Conservation (phyloP, 805 yeast species). For the Monosporozyma servazzii region DNA sequence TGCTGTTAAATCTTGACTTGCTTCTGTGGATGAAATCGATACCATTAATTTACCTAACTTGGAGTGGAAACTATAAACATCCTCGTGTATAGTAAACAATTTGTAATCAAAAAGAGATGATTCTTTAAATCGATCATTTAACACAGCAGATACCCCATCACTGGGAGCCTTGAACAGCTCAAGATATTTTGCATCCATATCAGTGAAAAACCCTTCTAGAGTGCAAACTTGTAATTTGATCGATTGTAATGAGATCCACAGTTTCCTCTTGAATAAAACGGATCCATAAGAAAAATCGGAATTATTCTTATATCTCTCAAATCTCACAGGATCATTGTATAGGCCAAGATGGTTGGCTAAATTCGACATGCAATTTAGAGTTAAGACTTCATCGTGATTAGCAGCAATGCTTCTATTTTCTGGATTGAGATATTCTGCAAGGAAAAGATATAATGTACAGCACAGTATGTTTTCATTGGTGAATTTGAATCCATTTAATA, state of each 20-base stretch:
- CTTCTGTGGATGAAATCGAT: neutral
- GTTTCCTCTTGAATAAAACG: constrained; percentile 6
- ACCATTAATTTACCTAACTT: constrained; percentile 6
- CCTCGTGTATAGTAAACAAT: constrained; percentile 8
- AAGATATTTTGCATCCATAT: constrained; percentile 5
- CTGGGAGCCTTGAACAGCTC: constrained; percentile 1
- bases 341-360: constrained; percentile 11
- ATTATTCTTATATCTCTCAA: constrained; percentile 4
- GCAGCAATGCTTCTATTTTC: constrained; percentile 5
- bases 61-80: constrained; percentile 13
- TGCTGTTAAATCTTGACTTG: constrained; percentile 4
- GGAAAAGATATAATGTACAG: constrained; percentile 9
- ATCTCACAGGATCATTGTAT: constrained; percentile 8
- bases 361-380: constrained; percentile 6
- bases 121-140: neutral
- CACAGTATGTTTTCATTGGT: constrained; percentile 11
- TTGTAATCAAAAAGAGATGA: constrained; percentile 4
- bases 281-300: neutral
- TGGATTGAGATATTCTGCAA: constrained; percentile 11
- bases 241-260: constrained; percentile 18
- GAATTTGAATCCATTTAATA: constrained; percentile 10
- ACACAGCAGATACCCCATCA: neutral
- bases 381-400: constrained; percentile 6
- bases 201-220: constrained; percentile 6
- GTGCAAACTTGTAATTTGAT: constrained; percentile 7